Conservation (phyloP, 768 basidiomycete genomes). For the Suillus subalutaceus region DNA sequence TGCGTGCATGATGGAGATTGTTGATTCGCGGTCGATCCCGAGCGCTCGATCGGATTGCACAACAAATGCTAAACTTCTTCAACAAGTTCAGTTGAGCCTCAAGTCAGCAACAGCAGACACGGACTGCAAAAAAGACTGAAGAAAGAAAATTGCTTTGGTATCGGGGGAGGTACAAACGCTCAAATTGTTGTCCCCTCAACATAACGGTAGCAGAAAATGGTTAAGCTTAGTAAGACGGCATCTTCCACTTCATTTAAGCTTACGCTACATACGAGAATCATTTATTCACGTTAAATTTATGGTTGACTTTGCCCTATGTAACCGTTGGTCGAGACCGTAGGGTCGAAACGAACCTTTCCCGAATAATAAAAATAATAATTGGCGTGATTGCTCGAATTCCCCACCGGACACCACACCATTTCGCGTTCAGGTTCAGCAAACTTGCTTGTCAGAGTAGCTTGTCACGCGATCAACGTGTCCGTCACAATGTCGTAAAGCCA, state of each 20-base stretch:
- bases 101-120: neutral
- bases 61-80: neutral
- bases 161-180: conserved; percentile 6
- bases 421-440: neutral
- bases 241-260: conserved; percentile 22
- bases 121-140: neutral
- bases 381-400: neutral
- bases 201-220: conserved; percentile 18
- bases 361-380: neutral
- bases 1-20: conserved; percentile 28
- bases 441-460: neutral
- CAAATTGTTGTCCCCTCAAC: conserved; percentile 20
- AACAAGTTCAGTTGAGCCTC: neutral
- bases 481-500: neutral
- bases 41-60: conserved; percentile 24
- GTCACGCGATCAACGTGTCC: neutral
- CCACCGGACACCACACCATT: neutral
- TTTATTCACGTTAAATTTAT: neutral
- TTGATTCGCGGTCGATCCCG: conserved; percentile 27
- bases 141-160: conserved; percentile 13
- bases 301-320: neutral
- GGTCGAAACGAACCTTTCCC: neutral
- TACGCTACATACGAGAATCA: neutral
- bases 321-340: neutral
- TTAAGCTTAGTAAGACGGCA: conserved; percentile 35